Percentiles rank a stretch among this genome's conserved stretches.
Conservation (phyloP, 2,329 filamentous ascomycete species). For the Nothophaeocryptopus gaeumannii region DNA sequence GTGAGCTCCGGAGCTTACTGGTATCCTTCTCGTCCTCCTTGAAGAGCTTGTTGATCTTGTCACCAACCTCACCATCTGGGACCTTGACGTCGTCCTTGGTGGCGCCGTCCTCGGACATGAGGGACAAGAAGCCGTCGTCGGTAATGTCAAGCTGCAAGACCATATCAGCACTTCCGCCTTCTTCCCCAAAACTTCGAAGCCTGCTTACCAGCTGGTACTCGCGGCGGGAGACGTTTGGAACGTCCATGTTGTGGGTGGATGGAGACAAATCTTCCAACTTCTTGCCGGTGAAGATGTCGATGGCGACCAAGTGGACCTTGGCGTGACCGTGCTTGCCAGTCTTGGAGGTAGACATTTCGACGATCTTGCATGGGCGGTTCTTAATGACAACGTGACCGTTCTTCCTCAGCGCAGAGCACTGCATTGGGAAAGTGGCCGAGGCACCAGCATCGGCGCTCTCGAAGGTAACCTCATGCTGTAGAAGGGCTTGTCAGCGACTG, state of each 20-base stretch:
- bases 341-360: conserved; percentile 99
- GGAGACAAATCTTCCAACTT: conserved; percentile 99
- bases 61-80: conserved; percentile 83
- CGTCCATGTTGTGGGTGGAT: conserved; percentile 96
- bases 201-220: conserved; percentile 90
- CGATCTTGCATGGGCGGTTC: conserved; percentile 98
- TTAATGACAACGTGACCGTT: conserved; percentile 99
- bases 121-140: conserved; percentile 90
- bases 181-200: background rate
- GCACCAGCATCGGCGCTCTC: conserved; percentile 95
- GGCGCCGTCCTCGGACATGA: conserved; percentile 82
- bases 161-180: conserved; percentile 19
- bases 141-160: conserved; percentile 76
- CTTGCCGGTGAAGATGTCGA: conserved; percentile 99
- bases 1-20: conserved; percentile 59
- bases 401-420: conserved; percentile 99
- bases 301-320: conserved; percentile 97
- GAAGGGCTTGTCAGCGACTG: conserved; percentile 14
- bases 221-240: conserved; percentile 84
- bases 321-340: conserved; percentile 99
- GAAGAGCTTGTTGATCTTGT: conserved; percentile 82
- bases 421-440: conserved; percentile 91
- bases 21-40: conserved; percentile 82
- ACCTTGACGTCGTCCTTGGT: conserved; percentile 95
- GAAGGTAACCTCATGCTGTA: conserved; percentile 67